Evolutionary conservation across 1,284 basidiomycete genomes (phyloP).

Genomic region (Serendipita sp.): DNA sequence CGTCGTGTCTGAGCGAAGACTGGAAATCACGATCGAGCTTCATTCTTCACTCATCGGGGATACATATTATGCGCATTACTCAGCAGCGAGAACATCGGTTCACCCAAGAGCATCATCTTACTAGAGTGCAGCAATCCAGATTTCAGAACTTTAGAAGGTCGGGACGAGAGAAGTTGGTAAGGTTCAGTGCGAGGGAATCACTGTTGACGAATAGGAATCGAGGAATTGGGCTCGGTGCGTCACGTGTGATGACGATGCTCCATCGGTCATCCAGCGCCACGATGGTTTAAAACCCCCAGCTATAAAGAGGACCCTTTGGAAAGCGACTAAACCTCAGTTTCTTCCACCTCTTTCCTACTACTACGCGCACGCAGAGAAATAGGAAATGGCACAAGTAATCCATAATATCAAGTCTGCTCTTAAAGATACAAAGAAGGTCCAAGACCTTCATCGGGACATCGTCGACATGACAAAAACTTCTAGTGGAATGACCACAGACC

Average conservation of each 20-base stretch:
- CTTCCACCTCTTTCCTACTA: neutral
- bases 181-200: too few species aligned
- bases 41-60: too few species aligned
- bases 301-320: neutral
- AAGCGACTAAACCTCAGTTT: neutral
- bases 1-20: too few species aligned
- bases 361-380: neutral
- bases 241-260: neutral
- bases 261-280: neutral
- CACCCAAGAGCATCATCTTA: too few species aligned
- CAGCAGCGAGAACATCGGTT: too few species aligned
- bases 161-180: too few species aligned
- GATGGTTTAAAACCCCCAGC: too few species aligned
- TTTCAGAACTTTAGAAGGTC: too few species aligned
- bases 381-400: neutral
- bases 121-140: too few species aligned
- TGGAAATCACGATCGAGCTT: too few species aligned
- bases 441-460: slow-evolving; percentile 32
- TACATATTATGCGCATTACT: too few species aligned
- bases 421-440: slow-evolving; percentile 13
- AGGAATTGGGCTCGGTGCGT: neutral
- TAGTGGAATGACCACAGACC: slow-evolving; percentile 40
- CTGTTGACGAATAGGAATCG: neutral
- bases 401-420: slow-evolving; percentile 9
- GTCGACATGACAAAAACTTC: slow-evolving; percentile 25